phyloP scores from a whole-genome alignment of 306 rosid species.

The Fragaria vesca region DNA sequence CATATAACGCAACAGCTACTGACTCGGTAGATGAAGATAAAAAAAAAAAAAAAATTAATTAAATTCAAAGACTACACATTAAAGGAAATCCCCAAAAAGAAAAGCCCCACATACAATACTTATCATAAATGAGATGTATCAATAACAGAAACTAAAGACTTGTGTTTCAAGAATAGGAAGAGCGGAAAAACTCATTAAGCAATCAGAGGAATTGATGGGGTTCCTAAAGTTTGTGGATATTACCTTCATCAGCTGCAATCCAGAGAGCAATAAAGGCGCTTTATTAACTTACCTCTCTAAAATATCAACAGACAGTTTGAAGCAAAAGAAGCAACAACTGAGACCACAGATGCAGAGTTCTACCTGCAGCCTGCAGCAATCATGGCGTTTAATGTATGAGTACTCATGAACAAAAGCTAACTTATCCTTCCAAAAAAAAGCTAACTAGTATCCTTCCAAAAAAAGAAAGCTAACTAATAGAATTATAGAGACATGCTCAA shows the following conservation, averaged over 20 bases:
- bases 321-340: constrained; percentile 11
- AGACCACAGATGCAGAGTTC: constrained; percentile 10
- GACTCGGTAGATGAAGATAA: neutral
- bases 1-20: neutral
- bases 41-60: no score
- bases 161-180: neutral
- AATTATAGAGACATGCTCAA: neutral
- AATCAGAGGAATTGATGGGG: neutral
- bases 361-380: constrained; percentile 4
- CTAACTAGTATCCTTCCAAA: no score
- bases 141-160: neutral
- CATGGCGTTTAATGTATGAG: neutral
- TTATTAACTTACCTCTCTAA: neutral
- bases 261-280: neutral
- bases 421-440: no score
- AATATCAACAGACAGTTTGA: neutral
- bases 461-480: neutral
- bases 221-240: neutral
- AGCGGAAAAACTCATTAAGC: neutral
- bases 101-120: neutral
- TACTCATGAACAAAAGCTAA: constrained; percentile 3
- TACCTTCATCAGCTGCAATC: constrained; percentile 20
- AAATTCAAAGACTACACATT: neutral
- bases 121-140: neutral
- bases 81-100: neutral